A percentile compares a stretch with the other conserved stretches of the same genome.
Conservation (phyloP, 176 grass and related monocot genomes). For the Pharus latifolius region DNA sequence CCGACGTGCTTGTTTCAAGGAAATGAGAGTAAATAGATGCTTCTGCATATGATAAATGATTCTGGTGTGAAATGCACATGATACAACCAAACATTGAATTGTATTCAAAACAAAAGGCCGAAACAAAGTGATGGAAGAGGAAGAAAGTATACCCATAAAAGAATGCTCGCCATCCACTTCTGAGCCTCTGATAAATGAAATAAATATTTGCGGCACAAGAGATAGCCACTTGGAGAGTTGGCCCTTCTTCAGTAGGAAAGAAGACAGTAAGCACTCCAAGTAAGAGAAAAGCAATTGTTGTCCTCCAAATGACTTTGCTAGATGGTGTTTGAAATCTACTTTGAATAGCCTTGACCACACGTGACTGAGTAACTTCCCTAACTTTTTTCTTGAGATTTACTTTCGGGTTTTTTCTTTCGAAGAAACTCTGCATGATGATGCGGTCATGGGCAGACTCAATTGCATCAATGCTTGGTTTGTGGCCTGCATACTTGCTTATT, state of each 20-base stretch:
- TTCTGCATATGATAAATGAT: neutral
- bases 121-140: conserved; percentile 14
- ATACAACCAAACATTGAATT: neutral
- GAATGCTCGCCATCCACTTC: conserved; percentile 58
- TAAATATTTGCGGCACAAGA: conserved; percentile 79
- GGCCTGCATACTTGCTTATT: conserved; percentile 71
- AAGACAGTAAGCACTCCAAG: conserved; percentile 61
- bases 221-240: conserved; percentile 76
- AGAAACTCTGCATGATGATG: conserved; percentile 88
- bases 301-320: conserved; percentile 68
- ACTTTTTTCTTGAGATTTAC: conserved; percentile 70
- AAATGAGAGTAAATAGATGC: neutral
- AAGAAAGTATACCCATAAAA: conserved; percentile 71
- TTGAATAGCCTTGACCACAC: conserved; percentile 47
- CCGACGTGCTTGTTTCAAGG: neutral
- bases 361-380: conserved; percentile 64
- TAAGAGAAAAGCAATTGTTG: conserved; percentile 41
- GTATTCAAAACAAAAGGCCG: neutral
- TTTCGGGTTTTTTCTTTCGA: conserved; percentile 80
- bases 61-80: neutral
- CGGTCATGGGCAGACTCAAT: conserved; percentile 92
- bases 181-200: conserved; percentile 74
- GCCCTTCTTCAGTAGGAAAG: conserved; percentile 87
- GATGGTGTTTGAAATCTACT: conserved; percentile 85
- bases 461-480: conserved; percentile 81